A percentile compares a stretch with the other conserved stretches of the same genome.
phyloP scores from a whole-genome alignment of 2,329 filamentous ascomycete species.

The Cercospora sp. region DNA sequence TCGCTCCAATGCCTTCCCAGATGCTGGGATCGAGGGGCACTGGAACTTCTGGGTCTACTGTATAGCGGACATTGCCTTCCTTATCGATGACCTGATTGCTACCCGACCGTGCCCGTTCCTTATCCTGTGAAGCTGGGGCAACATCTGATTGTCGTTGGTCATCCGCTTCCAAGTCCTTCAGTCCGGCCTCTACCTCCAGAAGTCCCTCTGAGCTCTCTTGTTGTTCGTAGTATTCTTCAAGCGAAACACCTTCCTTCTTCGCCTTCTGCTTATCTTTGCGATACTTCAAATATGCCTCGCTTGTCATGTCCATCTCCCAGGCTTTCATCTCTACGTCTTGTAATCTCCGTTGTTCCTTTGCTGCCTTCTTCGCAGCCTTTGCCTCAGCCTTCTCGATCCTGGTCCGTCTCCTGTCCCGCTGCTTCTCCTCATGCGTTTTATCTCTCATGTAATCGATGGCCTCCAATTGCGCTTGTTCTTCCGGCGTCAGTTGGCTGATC shows the following conservation, averaged over 20 bases:
- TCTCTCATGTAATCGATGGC: not conserved
- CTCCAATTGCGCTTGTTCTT: slow-evolving; percentile 8
- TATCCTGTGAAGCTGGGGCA: not conserved
- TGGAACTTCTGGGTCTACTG: slow-evolving; percentile 9
- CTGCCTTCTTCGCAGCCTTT: slow-evolving; percentile 21
- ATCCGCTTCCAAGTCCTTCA: not conserved
- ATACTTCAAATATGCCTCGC: slow-evolving; percentile 38
- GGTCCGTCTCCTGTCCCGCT: slow-evolving; percentile 6
- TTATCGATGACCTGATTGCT: slow-evolving; percentile 15
- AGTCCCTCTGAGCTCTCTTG: too few relatives aligned
- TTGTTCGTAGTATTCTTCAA: not conserved
- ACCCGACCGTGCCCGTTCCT: not conserved
- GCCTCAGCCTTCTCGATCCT: slow-evolving; percentile 7
- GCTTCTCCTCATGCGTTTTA: slow-evolving; percentile 9
- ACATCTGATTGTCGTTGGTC: not conserved
- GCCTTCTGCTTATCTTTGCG: slow-evolving; percentile 26
- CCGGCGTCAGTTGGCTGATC: slow-evolving; percentile 15
- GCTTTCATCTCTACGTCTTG: slow-evolving; percentile 29
- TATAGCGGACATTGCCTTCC: slow-evolving; percentile 22
- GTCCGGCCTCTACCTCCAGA: too few relatives aligned
- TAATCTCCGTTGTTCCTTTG: slow-evolving; percentile 22
- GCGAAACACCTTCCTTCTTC: not conserved
- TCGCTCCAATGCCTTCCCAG: slow-evolving; percentile 25
- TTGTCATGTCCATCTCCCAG: slow-evolving; percentile 40
- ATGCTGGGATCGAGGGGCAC: slow-evolving; percentile 25